Evolutionary conservation across 2,329 filamentous ascomycete species (phyloP).

Genomic region (Pseudogymnoascus sp.): DNA sequence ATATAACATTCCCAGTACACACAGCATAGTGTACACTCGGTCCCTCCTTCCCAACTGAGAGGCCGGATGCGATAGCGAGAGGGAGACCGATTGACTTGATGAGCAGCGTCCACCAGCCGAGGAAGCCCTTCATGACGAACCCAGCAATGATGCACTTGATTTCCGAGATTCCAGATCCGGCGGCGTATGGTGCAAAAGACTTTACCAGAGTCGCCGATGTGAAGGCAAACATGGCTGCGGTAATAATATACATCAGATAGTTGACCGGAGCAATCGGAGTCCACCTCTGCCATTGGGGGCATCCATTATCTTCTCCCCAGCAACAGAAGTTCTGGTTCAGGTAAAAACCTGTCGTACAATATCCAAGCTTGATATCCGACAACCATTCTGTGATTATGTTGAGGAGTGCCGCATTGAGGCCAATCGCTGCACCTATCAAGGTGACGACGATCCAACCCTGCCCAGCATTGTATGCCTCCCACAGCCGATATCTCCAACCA

Average conservation of each 20-base stretch:
- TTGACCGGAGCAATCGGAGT: constrained; percentile 70
- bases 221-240: constrained; percentile 77
- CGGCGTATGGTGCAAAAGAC: constrained; percentile 88
- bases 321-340: constrained; percentile 97
- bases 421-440: constrained; percentile 83
- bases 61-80: constrained; percentile 83
- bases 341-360: constrained; percentile 93
- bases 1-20: constrained; percentile 95
- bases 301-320: constrained; percentile 89
- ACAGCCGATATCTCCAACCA: constrained; percentile 74
- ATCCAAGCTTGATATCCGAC: constrained; percentile 89
- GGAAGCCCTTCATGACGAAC: constrained; percentile 98
- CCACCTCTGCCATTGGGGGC: constrained; percentile 84
- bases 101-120: constrained; percentile 81
- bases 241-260: constrained; percentile 80
- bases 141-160: constrained; percentile 99
- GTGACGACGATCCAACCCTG: constrained; percentile 98
- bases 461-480: constrained; percentile 87
- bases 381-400: constrained; percentile 98
- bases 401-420: constrained; percentile 82
- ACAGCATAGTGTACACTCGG: constrained; percentile 99
- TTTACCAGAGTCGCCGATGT: constrained; percentile 80
- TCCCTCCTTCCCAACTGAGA: constrained; percentile 94
- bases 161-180: constrained; percentile 93
- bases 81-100: constrained; percentile 93